Evolutionary conservation across 345 rosid genomes (phyloP).

Genomic region (Gossypium stocksii): DNA sequence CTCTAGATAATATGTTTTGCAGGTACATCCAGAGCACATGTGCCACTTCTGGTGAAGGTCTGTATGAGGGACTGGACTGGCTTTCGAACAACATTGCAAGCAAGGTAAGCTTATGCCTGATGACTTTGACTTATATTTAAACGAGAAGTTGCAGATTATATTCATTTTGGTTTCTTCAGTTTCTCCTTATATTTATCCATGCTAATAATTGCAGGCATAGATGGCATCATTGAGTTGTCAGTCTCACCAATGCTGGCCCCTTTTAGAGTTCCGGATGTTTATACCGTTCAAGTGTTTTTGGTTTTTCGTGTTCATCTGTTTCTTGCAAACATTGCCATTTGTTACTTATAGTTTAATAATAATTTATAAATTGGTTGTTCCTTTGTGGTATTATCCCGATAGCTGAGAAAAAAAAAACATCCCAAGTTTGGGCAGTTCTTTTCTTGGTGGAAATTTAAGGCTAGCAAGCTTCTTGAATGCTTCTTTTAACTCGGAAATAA

Average conservation of each 20-base stretch:
- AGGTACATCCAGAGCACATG: constrained; percentile 99
- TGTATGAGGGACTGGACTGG: constrained; percentile 95
- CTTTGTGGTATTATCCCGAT: constrained; percentile 13
- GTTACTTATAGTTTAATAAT: constrained; percentile 36
- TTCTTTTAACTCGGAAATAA: neutral
- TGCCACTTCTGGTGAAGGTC: constrained; percentile 94
- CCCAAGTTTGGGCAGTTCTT: neutral
- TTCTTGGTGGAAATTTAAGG: neutral
- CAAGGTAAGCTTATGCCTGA: constrained; percentile 44
- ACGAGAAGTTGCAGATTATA: neutral
- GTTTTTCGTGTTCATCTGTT: constrained; percentile 14
- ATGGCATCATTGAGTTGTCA: constrained; percentile 13
- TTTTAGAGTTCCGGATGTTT: constrained; percentile 13
- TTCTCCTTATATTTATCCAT: neutral
- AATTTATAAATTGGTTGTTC: constrained; percentile 19
- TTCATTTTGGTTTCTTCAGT: neutral
- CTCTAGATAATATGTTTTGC: constrained; percentile 11
- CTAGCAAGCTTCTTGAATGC: neutral
- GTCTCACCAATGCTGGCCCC: constrained; percentile 12
- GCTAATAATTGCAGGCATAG: constrained; percentile 39
- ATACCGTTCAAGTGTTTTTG: neutral
- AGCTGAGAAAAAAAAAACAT: neutral
- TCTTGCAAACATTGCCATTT: constrained; percentile 25
- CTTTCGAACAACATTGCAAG: constrained; percentile 91
- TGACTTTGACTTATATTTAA: neutral